phyloP scores from a whole-genome alignment of 371 early-diverging fungal genomes.

The Mortierella sp. region DNA sequence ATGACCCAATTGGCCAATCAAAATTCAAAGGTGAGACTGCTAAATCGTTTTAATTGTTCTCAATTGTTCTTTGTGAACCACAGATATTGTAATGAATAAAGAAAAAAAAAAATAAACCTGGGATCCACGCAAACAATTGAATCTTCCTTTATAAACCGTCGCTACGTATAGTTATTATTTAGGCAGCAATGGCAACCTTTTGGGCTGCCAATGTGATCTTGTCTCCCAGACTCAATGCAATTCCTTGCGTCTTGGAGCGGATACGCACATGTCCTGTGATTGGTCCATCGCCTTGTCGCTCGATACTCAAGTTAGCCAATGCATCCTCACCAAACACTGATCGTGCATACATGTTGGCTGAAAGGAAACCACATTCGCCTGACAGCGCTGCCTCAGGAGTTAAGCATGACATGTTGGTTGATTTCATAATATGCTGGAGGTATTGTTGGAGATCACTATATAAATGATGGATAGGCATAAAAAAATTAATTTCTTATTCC shows the following conservation, averaged over 20 bases:
- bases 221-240: slow-evolving; percentile 93
- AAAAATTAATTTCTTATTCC: neutral
- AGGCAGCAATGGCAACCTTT: slow-evolving; percentile 38
- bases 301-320: slow-evolving; percentile 94
- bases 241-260: slow-evolving; percentile 97
- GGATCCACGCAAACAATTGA: neutral
- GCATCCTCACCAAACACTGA: slow-evolving; percentile 98
- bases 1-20: too few species aligned
- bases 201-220: slow-evolving; percentile 71
- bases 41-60: too few species aligned
- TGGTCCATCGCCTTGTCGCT: slow-evolving; percentile 79
- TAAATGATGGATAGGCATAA: neutral
- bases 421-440: slow-evolving; percentile 91
- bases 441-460: slow-evolving; percentile 83
- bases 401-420: slow-evolving; percentile 96
- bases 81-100: neutral
- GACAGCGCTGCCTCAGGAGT: slow-evolving; percentile 93
- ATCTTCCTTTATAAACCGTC: too few species aligned
- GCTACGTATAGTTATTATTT: neutral
- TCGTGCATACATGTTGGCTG: slow-evolving; percentile 96
- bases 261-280: slow-evolving; percentile 97
- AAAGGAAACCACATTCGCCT: slow-evolving; percentile 95
- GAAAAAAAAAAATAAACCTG: too few species aligned
- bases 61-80: neutral
- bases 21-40: too few species aligned